Percentiles rank a stretch among this genome's conserved stretches.
Conservation (phyloP, 2,329 filamentous ascomycete genomes). For the Penicillium sp. region DNA sequence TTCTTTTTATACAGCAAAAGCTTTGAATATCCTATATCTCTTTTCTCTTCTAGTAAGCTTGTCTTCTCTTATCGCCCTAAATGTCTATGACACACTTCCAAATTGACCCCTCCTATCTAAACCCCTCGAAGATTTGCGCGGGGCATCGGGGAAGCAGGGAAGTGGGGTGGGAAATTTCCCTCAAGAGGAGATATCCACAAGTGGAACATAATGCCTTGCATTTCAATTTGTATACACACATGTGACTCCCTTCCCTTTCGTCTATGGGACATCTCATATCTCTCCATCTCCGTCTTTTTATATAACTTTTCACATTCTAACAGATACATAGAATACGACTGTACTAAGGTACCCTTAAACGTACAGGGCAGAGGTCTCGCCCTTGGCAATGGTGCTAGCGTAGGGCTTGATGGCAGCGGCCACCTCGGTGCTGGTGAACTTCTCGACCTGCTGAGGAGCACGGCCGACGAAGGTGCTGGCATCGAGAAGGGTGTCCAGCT, state of each 20-base stretch:
- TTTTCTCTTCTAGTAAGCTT: too few relatives aligned
- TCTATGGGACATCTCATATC: not conserved
- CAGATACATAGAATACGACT: not conserved
- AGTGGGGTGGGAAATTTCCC: slow-evolving; percentile 9
- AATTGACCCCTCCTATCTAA: slow-evolving; percentile 3
- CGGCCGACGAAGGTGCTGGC: slow-evolving; percentile 61
- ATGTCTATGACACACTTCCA: not conserved
- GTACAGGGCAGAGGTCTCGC: slow-evolving; percentile 42
- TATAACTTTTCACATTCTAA: slow-evolving; percentile 6
- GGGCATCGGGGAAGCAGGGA: slow-evolving; percentile 15
- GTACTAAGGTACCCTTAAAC: slow-evolving; percentile 31
- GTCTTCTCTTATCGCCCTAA: not conserved
- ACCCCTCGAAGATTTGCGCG: slow-evolving; percentile 6
- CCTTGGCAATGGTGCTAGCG: slow-evolving; percentile 37
- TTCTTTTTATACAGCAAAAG: slow-evolving; percentile 3
- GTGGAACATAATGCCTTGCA: not conserved
- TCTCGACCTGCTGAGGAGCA: slow-evolving; percentile 54
- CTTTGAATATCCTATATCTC: not conserved
- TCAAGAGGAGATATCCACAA: not conserved
- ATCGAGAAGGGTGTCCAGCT: slow-evolving; percentile 68
- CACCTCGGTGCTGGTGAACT: slow-evolving; percentile 54
- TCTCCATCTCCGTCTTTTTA: slow-evolving; percentile 1
- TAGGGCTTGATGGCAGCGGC: slow-evolving; percentile 51
- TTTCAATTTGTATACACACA: slow-evolving; percentile 2
- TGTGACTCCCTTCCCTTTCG: not conserved